These are phyloP conservation scores for Zanthoxylum bungeanum DNA, from an alignment of 345 rosid species.

Conservation along the genomic window DNA sequence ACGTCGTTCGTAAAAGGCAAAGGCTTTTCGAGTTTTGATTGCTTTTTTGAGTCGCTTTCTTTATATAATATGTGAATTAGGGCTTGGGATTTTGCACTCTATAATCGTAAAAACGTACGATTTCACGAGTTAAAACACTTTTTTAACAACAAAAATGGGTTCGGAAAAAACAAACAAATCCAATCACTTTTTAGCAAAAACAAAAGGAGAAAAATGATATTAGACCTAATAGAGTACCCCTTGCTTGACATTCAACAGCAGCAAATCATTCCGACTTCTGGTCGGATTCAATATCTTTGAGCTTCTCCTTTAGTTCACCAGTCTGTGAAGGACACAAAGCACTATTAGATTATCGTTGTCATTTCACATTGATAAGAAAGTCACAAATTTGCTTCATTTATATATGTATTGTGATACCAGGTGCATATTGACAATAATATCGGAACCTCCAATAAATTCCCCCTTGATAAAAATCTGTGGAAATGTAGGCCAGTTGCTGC, in stretches of 20 bases:
- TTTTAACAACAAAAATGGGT: not conserved
- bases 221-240: not conserved
- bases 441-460: conserved; percentile 94
- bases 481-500: conserved; percentile 96
- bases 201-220: not conserved
- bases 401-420: conserved; percentile 43
- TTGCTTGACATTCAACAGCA: not conserved
- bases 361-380: no score
- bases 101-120: no score
- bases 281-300: conserved; percentile 43
- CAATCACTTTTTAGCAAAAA: not conserved
- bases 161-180: not conserved
- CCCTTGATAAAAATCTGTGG: conserved; percentile 94
- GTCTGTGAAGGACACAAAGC: conserved; percentile 33
- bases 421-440: conserved; percentile 85
- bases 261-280: conserved; percentile 28
- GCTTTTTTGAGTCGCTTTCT: no score
- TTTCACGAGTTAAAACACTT: no score
- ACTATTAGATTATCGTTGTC: no score
- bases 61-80: no score
- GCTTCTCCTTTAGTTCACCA: conserved; percentile 86
- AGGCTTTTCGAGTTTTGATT: no score
- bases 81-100: no score
- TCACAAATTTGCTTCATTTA: no score
- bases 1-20: no score